These are phyloP conservation scores for Penicillium sp. DNA, from an alignment of 2,329 filamentous ascomycete species.

Conservation along the genomic window DNA sequence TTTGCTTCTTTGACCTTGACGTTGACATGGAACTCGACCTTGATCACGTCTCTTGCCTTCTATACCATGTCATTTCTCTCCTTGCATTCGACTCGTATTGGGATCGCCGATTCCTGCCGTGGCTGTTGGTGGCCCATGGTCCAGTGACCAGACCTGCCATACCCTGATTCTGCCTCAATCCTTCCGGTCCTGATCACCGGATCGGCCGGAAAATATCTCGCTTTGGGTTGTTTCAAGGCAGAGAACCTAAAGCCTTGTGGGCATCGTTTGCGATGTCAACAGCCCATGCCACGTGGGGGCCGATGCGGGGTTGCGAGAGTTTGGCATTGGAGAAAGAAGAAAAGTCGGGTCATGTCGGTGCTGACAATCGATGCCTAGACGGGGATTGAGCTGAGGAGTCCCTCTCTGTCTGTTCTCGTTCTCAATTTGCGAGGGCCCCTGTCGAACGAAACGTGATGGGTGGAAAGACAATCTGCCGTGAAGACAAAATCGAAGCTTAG, in stretches of 20 bases:
- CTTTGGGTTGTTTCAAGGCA: neutral
- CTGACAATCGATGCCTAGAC: neutral
- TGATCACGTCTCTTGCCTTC: neutral
- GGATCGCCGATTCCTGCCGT: neutral
- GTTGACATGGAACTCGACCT: neutral
- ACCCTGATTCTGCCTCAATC: neutral
- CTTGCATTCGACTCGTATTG: neutral
- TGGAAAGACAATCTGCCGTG: slow-evolving; percentile 1
- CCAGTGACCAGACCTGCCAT: neutral
- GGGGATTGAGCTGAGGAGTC: neutral
- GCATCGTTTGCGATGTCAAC: neutral
- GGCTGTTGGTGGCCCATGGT: neutral
- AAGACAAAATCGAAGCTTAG: neutral
- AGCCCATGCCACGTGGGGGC: slow-evolving; percentile 4
- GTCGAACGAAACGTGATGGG: neutral
- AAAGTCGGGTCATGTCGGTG: slow-evolving; percentile 14
- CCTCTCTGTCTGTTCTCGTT: neutral
- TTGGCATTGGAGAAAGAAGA: neutral
- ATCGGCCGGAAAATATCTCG: neutral
- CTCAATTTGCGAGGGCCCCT: no score
- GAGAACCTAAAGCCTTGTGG: no score
- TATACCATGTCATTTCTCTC: neutral
- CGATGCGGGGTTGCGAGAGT: slow-evolving; percentile 11
- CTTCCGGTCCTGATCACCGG: neutral
- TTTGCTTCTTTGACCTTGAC: neutral